A percentile compares a stretch with the other conserved stretches of the same genome.
These are phyloP conservation scores for Xylaria venustula DNA, from an alignment of 495 filamentous ascomycete genomes.

Conservation along the genomic window DNA sequence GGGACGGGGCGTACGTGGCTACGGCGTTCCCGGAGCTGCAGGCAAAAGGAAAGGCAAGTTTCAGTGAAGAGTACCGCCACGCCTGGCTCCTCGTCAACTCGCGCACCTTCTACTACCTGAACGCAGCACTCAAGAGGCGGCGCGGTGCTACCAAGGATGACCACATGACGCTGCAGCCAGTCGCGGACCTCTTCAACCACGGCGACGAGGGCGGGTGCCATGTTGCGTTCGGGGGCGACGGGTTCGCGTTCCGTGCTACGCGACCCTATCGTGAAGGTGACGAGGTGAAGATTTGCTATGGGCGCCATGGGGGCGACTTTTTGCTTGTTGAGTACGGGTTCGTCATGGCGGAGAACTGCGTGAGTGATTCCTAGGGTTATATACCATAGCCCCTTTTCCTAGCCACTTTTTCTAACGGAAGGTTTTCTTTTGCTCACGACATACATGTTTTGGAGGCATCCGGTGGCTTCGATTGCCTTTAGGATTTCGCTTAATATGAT, in stretches of 20 bases:
- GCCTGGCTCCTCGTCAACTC: constrained; percentile 83
- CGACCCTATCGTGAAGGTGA: constrained; percentile 60
- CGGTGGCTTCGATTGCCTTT: no score
- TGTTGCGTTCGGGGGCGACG: constrained; percentile 55
- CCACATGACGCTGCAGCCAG: constrained; percentile 77
- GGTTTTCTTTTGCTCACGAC: no score
- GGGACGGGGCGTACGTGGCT: constrained; percentile 58
- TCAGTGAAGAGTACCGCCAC: constrained; percentile 54
- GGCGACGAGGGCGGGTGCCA: constrained; percentile 57
- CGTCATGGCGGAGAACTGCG: constrained; percentile 61
- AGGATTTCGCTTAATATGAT: no score
- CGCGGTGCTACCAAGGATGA: constrained; percentile 52
- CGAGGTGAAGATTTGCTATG: constrained; percentile 80
- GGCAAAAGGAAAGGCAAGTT: constrained; percentile 24
- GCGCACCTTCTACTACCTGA: constrained; percentile 74
- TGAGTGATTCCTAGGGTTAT: no score
- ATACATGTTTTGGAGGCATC: no score
- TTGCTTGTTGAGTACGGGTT: constrained; percentile 85
- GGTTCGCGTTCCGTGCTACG: constrained; percentile 61
- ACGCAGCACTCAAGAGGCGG: constrained; percentile 48
- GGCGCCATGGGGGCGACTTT: constrained; percentile 76
- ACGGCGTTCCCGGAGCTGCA: constrained; percentile 53
- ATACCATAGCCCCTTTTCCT: no score
- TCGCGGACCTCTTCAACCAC: constrained; percentile 89
- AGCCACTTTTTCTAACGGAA: no score